Percentiles rank a stretch among this genome's conserved stretches.
Evolutionary conservation across 108 stramenopile genomes (phyloP).

Genomic region (Skeletonema menzelii): DNA sequence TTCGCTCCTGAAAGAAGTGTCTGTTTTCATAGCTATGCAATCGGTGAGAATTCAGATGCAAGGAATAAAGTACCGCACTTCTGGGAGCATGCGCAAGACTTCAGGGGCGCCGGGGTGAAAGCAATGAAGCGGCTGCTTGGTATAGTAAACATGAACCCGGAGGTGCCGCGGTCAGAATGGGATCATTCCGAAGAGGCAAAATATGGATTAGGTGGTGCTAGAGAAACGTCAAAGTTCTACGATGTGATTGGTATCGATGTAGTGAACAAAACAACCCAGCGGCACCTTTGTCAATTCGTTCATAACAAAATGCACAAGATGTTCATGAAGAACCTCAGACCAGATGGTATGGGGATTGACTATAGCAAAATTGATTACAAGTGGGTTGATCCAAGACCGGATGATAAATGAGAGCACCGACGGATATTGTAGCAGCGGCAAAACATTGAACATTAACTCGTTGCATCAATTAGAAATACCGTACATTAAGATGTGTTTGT

Average conservation of each 20-base stretch:
- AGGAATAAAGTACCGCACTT: constrained; percentile 47
- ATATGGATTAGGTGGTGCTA: constrained; percentile 53
- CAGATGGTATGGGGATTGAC: constrained; percentile 53
- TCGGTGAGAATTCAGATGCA: constrained; percentile 19
- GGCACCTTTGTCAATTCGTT: constrained; percentile 54
- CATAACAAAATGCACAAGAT: constrained; percentile 45
- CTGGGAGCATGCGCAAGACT: constrained; percentile 42
- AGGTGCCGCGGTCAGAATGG: constrained; percentile 39
- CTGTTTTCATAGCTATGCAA: constrained; percentile 64
- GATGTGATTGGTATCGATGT: constrained; percentile 53
- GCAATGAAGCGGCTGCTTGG: constrained; percentile 55
- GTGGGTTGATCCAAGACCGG: constrained; percentile 46
- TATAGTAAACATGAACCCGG: constrained; percentile 62
- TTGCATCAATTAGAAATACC: neutral
- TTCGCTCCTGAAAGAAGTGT: constrained; percentile 58
- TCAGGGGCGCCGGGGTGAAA: constrained; percentile 40
- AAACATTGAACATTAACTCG: constrained; percentile 3
- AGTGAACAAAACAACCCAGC: constrained; percentile 34
- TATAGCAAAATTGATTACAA: constrained; percentile 41
- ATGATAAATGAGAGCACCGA: constrained; percentile 18
- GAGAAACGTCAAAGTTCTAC: constrained; percentile 45
- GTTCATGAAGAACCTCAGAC: constrained; percentile 33
- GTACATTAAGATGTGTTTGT: neutral
- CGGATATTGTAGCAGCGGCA: neutral
- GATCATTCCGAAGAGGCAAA: constrained; percentile 48